Conservation (phyloP, 129 eudicot species). For the Ambrosia artemisiifolia region DNA sequence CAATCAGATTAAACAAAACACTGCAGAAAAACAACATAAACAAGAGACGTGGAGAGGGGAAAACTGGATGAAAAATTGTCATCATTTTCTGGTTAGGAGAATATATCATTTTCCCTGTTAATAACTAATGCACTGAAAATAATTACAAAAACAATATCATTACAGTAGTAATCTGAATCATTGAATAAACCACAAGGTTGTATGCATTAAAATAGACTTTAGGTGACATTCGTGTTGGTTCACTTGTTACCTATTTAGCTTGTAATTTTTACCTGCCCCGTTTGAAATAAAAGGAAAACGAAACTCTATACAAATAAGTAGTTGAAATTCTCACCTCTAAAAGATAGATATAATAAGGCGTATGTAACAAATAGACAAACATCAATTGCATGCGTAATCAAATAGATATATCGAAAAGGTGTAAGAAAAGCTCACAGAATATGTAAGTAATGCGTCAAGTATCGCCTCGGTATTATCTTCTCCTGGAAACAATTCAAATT, state of each 20-base stretch:
- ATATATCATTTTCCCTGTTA: no score
- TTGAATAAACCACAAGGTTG: background rate
- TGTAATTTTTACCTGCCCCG: background rate
- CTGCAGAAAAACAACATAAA: no score
- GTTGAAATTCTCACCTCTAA: background rate
- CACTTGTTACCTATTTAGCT: background rate
- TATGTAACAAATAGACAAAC: no score
- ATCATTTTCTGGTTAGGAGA: no score
- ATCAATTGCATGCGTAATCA: background rate
- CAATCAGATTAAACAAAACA: no score
- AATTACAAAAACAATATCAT: background rate
- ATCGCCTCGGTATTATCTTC: conserved; percentile 21
- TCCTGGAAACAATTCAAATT: conserved; percentile 12
- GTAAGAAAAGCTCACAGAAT: conserved; percentile 21
- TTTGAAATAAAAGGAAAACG: background rate
- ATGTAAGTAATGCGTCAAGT: conserved; percentile 15
- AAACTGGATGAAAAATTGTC: no score
- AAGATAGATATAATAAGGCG: background rate
- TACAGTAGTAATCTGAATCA: background rate
- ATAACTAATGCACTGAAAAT: background rate
- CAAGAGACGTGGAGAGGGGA: no score
- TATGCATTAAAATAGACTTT: background rate
- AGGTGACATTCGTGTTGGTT: background rate
- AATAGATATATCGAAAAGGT: background rate
- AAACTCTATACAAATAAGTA: background rate